Evolutionary conservation across 306 rosid genomes (phyloP).

Genomic region (Purshia tridentata): DNA sequence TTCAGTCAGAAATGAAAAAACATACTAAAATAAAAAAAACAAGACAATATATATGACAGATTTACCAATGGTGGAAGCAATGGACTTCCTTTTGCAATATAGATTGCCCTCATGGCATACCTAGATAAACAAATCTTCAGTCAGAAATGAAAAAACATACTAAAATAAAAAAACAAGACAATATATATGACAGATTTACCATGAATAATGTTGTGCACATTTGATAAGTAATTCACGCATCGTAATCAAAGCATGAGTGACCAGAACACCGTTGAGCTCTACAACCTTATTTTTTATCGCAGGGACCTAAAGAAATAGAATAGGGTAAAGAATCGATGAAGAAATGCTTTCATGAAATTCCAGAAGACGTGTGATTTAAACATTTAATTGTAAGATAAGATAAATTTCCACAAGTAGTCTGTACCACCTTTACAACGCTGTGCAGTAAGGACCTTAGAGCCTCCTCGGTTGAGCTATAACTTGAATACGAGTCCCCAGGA

Average conservation of each 20-base stretch:
- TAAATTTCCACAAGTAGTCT: slow-evolving; percentile 5
- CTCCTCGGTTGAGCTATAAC: slow-evolving; percentile 89
- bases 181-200: slow-evolving; percentile 46
- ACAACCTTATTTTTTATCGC: slow-evolving; percentile 77
- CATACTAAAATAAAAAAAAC: too few species aligned
- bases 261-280: slow-evolving; percentile 86
- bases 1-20: slow-evolving; percentile 28
- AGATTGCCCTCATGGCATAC: slow-evolving; percentile 95
- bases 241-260: slow-evolving; percentile 90
- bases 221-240: slow-evolving; percentile 72
- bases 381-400: slow-evolving; percentile 4
- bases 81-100: slow-evolving; percentile 95
- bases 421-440: slow-evolving; percentile 84
- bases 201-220: slow-evolving; percentile 96
- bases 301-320: slow-evolving; percentile 68
- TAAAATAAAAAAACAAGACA: slow-evolving; percentile 16
- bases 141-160: slow-evolving; percentile 25
- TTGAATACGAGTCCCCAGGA: slow-evolving; percentile 83
- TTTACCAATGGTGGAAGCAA: slow-evolving; percentile 96
- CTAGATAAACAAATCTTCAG: slow-evolving; percentile 44
- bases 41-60: too few species aligned
- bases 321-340: background rate
- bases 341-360: background rate
- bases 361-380: slow-evolving; percentile 1
- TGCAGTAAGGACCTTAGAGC: slow-evolving; percentile 86